phyloP scores from a whole-genome alignment of 2,329 filamentous ascomycete genomes.

The Conoideocrella luteorostrata region DNA sequence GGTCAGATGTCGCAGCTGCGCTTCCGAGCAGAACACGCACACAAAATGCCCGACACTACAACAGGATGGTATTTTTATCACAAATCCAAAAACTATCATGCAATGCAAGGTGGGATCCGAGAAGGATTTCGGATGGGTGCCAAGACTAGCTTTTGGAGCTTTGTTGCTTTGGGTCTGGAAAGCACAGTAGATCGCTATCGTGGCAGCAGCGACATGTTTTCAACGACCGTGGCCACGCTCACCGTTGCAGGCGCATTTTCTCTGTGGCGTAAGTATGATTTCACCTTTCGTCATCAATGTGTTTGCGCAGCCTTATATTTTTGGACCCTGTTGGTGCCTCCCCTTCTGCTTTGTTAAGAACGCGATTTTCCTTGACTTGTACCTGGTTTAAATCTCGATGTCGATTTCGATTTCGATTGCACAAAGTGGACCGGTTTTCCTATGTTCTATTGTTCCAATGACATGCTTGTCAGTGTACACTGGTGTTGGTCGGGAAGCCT shows the following conservation, averaged over 20 bases:
- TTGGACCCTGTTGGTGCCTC: too few relatives aligned
- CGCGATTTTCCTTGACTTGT: too few relatives aligned
- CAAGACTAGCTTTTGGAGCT: slow-evolving; percentile 65
- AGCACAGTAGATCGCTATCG: slow-evolving; percentile 65
- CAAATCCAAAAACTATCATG: slow-evolving; percentile 93
- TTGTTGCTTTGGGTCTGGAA: slow-evolving; percentile 74
- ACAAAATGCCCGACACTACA: slow-evolving; percentile 77
- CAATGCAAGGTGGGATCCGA: slow-evolving; percentile 67
- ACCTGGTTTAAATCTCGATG: too few relatives aligned
- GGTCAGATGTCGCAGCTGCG: slow-evolving; percentile 68
- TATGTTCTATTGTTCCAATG: too few relatives aligned
- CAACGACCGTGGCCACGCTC: slow-evolving; percentile 75
- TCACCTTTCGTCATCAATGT: slow-evolving; percentile 10
- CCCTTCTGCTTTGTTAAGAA: too few relatives aligned
- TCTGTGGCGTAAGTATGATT: slow-evolving; percentile 61
- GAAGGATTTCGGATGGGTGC: slow-evolving; percentile 72
- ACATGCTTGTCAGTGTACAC: too few relatives aligned
- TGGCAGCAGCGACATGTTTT: slow-evolving; percentile 66
- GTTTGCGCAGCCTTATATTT: too few relatives aligned
- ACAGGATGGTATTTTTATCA: slow-evolving; percentile 98
- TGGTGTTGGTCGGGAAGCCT: too few relatives aligned
- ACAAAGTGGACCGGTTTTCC: too few relatives aligned
- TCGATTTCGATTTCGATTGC: too few relatives aligned
- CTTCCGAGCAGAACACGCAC: slow-evolving; percentile 93
- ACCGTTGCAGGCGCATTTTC: slow-evolving; percentile 84